Evolutionary conservation across 164 flowering plant genomes (phyloP).

Genomic region (Tinospora cordifolia): DNA sequence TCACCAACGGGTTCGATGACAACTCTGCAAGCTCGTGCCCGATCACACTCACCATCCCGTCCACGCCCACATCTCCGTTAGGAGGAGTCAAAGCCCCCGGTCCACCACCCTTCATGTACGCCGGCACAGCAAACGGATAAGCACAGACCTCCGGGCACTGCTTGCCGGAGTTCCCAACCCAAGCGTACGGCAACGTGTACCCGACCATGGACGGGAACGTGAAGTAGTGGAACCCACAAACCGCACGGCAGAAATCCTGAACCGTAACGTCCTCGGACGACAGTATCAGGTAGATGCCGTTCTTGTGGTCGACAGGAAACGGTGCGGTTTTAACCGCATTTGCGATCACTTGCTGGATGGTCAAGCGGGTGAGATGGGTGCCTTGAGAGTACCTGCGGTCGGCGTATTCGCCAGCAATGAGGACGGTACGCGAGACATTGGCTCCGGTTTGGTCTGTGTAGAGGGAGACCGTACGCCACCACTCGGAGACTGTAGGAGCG

Average conservation of each 20-base stretch:
- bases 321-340: slow-evolving; percentile 42
- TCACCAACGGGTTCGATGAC: slow-evolving; percentile 72
- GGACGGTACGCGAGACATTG: slow-evolving; percentile 50
- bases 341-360: slow-evolving; percentile 63
- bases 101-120: slow-evolving; percentile 50
- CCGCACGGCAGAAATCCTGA: slow-evolving; percentile 85
- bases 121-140: slow-evolving; percentile 24
- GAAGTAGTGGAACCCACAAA: slow-evolving; percentile 94
- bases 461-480: slow-evolving; percentile 79
- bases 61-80: slow-evolving; percentile 57
- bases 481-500: slow-evolving; percentile 59
- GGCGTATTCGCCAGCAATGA: slow-evolving; percentile 56
- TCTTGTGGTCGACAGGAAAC: slow-evolving; percentile 15
- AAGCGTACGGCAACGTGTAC: slow-evolving; percentile 85
- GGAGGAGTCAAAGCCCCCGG: slow-evolving; percentile 57
- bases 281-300: slow-evolving; percentile 70
- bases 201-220: slow-evolving; percentile 88
- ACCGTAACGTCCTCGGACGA: slow-evolving; percentile 63
- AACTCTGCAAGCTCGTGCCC: slow-evolving; percentile 89
- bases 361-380: slow-evolving; percentile 50
- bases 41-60: slow-evolving; percentile 93
- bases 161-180: slow-evolving; percentile 79
- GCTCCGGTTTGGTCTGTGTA: slow-evolving; percentile 89
- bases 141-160: slow-evolving; percentile 65
- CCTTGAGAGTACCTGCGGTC: slow-evolving; percentile 70